Conservation (phyloP, 2,329 filamentous ascomycete genomes). For the Dendrostoma leiphaemia region DNA sequence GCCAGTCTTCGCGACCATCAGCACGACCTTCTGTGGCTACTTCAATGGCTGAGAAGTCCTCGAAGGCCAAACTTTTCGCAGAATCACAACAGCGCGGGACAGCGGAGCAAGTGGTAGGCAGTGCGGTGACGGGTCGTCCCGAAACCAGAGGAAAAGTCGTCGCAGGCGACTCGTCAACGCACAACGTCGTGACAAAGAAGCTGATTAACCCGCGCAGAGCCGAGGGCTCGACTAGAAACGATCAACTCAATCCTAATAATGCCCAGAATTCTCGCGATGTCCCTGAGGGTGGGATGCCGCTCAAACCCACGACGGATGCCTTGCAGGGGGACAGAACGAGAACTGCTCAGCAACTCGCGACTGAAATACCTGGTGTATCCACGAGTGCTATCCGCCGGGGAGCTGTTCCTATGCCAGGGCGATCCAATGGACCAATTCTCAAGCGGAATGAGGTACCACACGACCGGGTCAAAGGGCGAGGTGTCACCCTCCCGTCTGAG, state of each 20-base stretch:
- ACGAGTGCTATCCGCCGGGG: not conserved
- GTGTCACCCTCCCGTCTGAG: too few species aligned
- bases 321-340: too few species aligned
- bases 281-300: too few species aligned
- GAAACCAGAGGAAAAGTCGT: not conserved
- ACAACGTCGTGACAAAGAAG: not conserved
- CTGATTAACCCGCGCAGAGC: not conserved
- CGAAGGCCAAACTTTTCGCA: not conserved
- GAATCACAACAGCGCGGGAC: not conserved
- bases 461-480: not conserved
- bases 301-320: too few species aligned
- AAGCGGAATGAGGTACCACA: not conserved
- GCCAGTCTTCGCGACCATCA: too few species aligned
- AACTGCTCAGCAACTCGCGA: too few species aligned
- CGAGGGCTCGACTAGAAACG: not conserved
- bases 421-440: not conserved
- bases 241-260: not conserved
- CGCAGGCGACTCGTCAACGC: not conserved
- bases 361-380: too few species aligned
- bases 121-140: not conserved
- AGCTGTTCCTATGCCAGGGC: not conserved
- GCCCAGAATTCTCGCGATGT: too few species aligned
- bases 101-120: not conserved
- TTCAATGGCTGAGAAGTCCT: too few species aligned
- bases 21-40: too few species aligned